Evolutionary conservation across 805 yeast species (phyloP), one percentile per base, ranked within the genome.

Genomic region (Komagataella mondaviorum): DNA sequence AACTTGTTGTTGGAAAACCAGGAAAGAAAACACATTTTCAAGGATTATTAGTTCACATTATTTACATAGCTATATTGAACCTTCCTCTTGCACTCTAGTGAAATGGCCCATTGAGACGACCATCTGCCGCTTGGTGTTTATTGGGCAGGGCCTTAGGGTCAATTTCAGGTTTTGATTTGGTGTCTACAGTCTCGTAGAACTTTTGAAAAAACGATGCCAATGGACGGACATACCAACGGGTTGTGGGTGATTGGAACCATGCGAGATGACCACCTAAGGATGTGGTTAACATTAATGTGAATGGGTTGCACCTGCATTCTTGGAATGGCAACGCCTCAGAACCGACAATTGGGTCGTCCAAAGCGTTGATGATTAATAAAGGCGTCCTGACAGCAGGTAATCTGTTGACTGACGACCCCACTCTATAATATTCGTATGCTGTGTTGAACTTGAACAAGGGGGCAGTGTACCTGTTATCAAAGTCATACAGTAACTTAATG

Each of bases 251-350:
- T 55, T 75, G 71, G 54, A 80, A 87, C 83, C 84, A 87, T n/a
- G 87, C 93, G 51, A 87, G 72, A 64, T 87, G 96, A 1, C 95
- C 95, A 6, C 96, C 96, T 50, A 76, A 70, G 46, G 75, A 71
- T 6, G 90, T 83, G 53, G 80, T 75, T 4, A 81, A 70, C 59
- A 83, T 56, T 47, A 76, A 66, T 39, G 79, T 65, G 60, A 75
- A 78, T 1, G 95, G 93, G 59, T 85, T 85, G 30, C 61, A 55
- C 45, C 59, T 55, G 18, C 77, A 72, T 54, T 80, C 83, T 14
- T 60, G 61, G 44, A 63, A 61, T 1, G 93, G 93, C 23, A 84
- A 60, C 20, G 70, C 62, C 23, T 60, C 64, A 1, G 69, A 68
- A 12, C 85, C 80, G 12, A 80, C 81, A 43, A 87, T 75, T 6